Base-by-base conservation (phyloP, 2,329 filamentous ascomycete genomes). In the Fusarium heterosporum region DNA sequence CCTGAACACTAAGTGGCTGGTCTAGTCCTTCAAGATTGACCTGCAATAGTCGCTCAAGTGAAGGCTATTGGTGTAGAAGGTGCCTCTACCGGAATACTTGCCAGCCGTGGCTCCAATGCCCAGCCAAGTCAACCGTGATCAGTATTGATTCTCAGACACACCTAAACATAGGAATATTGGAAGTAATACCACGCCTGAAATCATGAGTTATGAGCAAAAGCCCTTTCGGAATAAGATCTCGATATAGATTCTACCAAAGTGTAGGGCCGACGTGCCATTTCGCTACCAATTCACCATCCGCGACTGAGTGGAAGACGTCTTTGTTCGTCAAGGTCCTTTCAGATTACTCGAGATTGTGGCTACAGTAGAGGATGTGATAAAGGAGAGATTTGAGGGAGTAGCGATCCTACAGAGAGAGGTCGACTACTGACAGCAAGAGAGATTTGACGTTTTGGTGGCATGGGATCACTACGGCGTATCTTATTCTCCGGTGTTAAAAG, bases 71-170 rank as follows among this genome's bases (percentile, higher is more conserved):
- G 16, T 68, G 0, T 25, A 57, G 3, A 48, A 49, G 1, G 43
- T 69, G 1, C n/a, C 58, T 2, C 39, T 72, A 10, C 69, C 69
- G 8, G 46, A 53, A 16, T 51, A 55, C 4, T 26, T 62, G 7
- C 69, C 69, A 6, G 64, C 69, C 1, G 54, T 71, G 1, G 69
- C 69, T 1, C 41, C 64, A 17, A 14, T 72, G 12, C 58, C 62
- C 1, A 58, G 69, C 14, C 32, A 14, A 16, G 47, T 71, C n/a
- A 72, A 72, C 11, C 47, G 56, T 5, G 55, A 72, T 8, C 69
- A 72, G 29, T 11, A 65, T 5, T 52, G 66, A 16, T 72, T 72
- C 42, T 71, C 60, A 9, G 58, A 63, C 10, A 63, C 51, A 2
- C 19, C 60, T 2, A 46, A 58, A 8, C 52, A 58, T 17, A 51